Percentiles rank a stretch among this genome's conserved stretches.
phyloP scores from a whole-genome alignment of 345 rosid species.

The Schrenkiella parvula region DNA sequence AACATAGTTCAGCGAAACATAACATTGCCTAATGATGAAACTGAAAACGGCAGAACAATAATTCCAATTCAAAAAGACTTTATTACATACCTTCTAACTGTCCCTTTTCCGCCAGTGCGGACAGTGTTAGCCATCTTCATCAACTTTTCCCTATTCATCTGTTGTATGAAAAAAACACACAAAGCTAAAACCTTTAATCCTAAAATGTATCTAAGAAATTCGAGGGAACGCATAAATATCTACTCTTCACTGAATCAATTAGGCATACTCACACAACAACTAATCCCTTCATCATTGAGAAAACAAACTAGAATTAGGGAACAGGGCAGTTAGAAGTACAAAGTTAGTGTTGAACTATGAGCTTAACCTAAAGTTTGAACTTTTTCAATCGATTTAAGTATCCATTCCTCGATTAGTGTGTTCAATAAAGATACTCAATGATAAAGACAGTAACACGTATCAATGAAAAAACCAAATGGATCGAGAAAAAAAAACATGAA shows the following conservation, averaged over 20 bases:
- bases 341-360: not conserved
- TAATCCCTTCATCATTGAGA: not conserved
- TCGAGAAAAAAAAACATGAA: not conserved
- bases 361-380: constrained; percentile 1
- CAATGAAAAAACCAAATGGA: not conserved
- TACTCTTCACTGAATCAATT: not conserved
- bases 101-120: constrained; percentile 98
- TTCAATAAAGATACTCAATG: not conserved
- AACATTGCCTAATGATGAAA: not conserved
- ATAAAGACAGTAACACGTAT: not conserved
- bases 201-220: not conserved
- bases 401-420: not conserved
- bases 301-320: not conserved
- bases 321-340: not conserved
- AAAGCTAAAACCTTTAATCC: not conserved
- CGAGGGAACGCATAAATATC: not conserved
- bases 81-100: constrained; percentile 64
- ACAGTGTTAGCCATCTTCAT: constrained; percentile 94
- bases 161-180: not conserved
- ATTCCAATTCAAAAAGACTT: too few species aligned
- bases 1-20: not conserved
- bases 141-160: constrained; percentile 92
- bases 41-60: not conserved
- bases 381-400: not conserved
- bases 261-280: not conserved